Base-by-base conservation (phyloP, 1,284 basidiomycete species). In the Ganoderma lucidum region DNA sequence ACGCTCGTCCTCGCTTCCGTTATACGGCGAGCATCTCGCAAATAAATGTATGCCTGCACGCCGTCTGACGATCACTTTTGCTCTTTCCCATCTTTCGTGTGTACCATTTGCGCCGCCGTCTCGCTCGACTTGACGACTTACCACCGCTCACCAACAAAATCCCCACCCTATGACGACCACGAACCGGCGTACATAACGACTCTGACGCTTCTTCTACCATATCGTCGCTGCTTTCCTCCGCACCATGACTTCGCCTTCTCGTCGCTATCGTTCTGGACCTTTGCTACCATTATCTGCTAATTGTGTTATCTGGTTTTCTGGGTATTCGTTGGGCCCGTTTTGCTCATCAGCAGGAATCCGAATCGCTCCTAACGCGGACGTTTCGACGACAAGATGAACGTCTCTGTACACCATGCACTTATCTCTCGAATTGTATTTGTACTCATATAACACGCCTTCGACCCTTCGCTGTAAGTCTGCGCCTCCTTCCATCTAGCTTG, bases 1-100 rank as follows among this genome's bases (percentile, higher is more conserved):
- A 93, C 95, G 41, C 81, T 99, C 53, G 80, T 96, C 69, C 77
- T 97, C 65, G 94, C 96, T 73, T 87, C 91, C 77, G 83, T 98
- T 76, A 86, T 96, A 88, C 93, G 94, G 88, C 93, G 93, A 87
- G 90, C 94, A 81, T 81, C 84, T 77, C 91, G 89, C 83, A 91
- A 89, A 86, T 93, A 84, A 87, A 72, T 70, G 48, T 42, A n/a
- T 65, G 64, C 70, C 66, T 68, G 67, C 61, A 39, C 69, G 37
- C 62, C 70, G 64, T 69, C 70, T 67, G 58, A 70, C 70, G 28
- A 30, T 48, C 12, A 12, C 62, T 39, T 17, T 28, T 15, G 60
- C 41, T 53, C 30, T 28, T 28, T 17, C 23, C 28, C 42, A 28
- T 28, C 14, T 39, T 30, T 5, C 30, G 30, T 8, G 30, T 56